phyloP scores from a whole-genome alignment of 2,329 filamentous ascomycete genomes.

The Alternaria gansuensis region DNA sequence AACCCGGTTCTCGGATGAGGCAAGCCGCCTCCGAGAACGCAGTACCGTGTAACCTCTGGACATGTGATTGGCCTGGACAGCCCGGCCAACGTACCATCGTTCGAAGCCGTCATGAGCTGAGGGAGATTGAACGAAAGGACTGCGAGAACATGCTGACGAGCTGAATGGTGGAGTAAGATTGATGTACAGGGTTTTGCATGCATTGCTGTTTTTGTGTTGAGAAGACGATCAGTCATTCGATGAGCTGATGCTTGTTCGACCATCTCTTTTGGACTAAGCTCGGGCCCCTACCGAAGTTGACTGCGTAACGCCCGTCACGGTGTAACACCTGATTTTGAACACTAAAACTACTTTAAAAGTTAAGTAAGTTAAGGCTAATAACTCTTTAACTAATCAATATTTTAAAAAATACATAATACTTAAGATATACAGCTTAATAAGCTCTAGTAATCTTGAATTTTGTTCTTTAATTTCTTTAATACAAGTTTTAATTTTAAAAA shows the following conservation, averaged over 20 bases:
- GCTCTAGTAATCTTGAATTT: too few relatives aligned
- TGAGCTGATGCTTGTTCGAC: not conserved
- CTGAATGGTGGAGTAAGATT: not conserved
- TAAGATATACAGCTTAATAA: too few relatives aligned
- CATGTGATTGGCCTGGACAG: not conserved
- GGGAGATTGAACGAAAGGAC: not conserved
- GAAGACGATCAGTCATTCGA: not conserved
- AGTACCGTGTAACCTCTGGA: not conserved
- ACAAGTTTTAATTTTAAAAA: too few relatives aligned
- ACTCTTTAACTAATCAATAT: too few relatives aligned
- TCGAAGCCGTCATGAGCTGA: not conserved
- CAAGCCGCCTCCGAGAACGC: constrained; percentile 14
- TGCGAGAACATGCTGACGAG: not conserved
- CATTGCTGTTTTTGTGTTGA: not conserved
- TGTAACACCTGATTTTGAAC: too few relatives aligned
- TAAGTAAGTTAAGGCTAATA: too few relatives aligned
- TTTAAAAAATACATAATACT: too few relatives aligned
- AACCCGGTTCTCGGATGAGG: constrained; percentile 5
- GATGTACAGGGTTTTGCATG: not conserved
- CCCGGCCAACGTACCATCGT: not conserved
- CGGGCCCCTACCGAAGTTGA: too few relatives aligned
- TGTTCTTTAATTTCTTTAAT: too few relatives aligned
- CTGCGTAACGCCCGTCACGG: too few relatives aligned
- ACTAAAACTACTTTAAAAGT: too few relatives aligned
- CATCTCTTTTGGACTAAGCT: not conserved